phyloP scores from a whole-genome alignment of 1,139 yeast species.

The Saccharomycopsis crataegensis region DNA sequence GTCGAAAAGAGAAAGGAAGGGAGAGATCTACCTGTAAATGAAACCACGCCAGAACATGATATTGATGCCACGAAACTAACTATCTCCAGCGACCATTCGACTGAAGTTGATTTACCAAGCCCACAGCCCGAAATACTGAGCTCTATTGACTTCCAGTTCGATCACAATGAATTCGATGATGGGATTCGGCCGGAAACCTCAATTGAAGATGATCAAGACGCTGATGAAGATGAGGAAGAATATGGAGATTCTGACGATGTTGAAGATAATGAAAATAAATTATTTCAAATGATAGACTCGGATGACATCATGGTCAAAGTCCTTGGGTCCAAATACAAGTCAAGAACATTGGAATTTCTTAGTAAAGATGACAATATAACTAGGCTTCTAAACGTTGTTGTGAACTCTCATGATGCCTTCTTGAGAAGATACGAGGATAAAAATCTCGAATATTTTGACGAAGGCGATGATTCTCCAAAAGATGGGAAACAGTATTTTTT shows the following conservation, averaged over 20 bases:
- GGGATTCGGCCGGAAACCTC: neutral
- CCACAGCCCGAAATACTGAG: too few relatives aligned
- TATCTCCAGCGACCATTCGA: too few relatives aligned
- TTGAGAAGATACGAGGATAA: conserved; percentile 2
- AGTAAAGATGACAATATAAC: conserved; percentile 5
- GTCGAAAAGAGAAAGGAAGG: neutral
- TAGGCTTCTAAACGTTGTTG: conserved; percentile 4
- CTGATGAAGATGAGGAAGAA: neutral
- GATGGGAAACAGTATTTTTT: conserved; percentile 11
- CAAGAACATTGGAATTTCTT: conserved; percentile 3
- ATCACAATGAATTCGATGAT: too few relatives aligned
- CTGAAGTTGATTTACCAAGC: too few relatives aligned
- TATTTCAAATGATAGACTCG: conserved; percentile 3
- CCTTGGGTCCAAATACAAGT: neutral
- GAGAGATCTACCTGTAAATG: neutral
- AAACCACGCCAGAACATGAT: neutral
- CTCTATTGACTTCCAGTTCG: too few relatives aligned
- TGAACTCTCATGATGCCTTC: conserved; percentile 11
- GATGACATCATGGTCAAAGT: conserved; percentile 9
- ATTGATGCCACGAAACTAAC: too few relatives aligned
- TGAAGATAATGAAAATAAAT: conserved; percentile 1
- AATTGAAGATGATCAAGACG: neutral
- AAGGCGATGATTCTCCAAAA: neutral
- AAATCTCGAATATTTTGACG: neutral
- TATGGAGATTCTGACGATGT: neutral